Percentiles rank a stretch among this genome's conserved stretches.
Conservation (phyloP, 1,139 yeast species). For the Yamadazyma mexicana region DNA sequence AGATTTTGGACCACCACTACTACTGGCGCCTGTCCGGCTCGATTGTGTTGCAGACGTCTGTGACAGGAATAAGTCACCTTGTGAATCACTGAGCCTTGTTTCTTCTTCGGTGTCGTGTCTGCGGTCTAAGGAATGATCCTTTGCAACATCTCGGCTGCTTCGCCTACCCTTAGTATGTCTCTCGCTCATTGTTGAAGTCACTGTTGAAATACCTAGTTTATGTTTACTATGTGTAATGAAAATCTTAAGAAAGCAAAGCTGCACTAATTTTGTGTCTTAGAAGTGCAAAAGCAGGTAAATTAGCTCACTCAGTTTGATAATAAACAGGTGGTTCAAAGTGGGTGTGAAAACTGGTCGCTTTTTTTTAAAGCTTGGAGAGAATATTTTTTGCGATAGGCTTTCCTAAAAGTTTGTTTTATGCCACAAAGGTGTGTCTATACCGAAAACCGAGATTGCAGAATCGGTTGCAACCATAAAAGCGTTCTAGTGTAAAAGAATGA, state of each 20-base stretch:
- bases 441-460: not conserved
- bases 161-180: not conserved
- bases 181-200: not conserved
- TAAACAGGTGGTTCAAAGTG: not conserved
- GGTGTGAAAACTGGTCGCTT: conserved; percentile 2
- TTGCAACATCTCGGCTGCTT: not conserved
- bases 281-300: no score
- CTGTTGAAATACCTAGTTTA: no score
- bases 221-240: no score
- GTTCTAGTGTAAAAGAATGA: no score
- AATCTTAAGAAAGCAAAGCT: no score
- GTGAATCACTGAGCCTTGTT: not conserved
- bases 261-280: not conserved
- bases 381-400: conserved; percentile 4
- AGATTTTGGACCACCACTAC: no score
- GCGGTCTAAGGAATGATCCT: not conserved
- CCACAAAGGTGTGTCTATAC: not conserved
- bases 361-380: not conserved
- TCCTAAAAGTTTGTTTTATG: not conserved
- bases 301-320: no score
- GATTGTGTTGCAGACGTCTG: not conserved
- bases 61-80: not conserved
- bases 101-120: not conserved
- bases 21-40: not conserved
- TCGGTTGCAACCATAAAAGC: conserved; percentile 3